phyloP scores from a whole-genome alignment of 2,329 filamentous ascomycete species.

The Colletotrichum brevisporum region DNA sequence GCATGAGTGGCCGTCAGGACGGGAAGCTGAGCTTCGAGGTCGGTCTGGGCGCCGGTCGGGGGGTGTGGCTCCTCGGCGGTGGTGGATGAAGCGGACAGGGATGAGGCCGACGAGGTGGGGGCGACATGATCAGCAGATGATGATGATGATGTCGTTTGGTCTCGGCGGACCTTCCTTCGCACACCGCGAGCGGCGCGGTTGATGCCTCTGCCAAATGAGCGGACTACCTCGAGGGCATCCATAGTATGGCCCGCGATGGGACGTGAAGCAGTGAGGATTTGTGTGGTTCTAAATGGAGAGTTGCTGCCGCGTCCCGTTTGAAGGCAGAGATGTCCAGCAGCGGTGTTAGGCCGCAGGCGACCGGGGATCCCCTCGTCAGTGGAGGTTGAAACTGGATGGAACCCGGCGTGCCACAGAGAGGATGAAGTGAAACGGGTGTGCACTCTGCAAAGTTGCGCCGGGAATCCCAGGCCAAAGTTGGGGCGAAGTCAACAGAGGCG shows the following conservation, averaged over 20 bases:
- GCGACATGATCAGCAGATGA: slow-evolving; percentile 21
- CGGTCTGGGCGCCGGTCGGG: slow-evolving; percentile 26
- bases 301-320: slow-evolving; percentile 9
- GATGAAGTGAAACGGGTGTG: slow-evolving; percentile 36
- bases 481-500: slow-evolving; percentile 1
- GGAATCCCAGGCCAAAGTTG: slow-evolving; percentile 31
- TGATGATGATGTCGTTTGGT: slow-evolving; percentile 9
- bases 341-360: slow-evolving; percentile 12
- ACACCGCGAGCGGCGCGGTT: slow-evolving; percentile 35
- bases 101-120: slow-evolving; percentile 32
- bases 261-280: neutral
- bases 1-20: slow-evolving; percentile 22
- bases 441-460: slow-evolving; percentile 12
- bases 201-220: slow-evolving; percentile 36
- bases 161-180: slow-evolving; percentile 30
- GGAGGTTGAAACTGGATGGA: slow-evolving; percentile 38
- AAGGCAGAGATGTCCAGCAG: neutral
- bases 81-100: slow-evolving; percentile 32
- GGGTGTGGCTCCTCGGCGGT: slow-evolving; percentile 31
- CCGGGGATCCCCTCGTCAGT: slow-evolving; percentile 38
- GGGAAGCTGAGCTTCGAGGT: slow-evolving; percentile 37
- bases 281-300: slow-evolving; percentile 7
- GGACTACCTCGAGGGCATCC: slow-evolving; percentile 34
- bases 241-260: slow-evolving; percentile 30
- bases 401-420: slow-evolving; percentile 39